Conservation (phyloP, 2,329 filamentous ascomycete species). For the Emmonsia crescens region DNA sequence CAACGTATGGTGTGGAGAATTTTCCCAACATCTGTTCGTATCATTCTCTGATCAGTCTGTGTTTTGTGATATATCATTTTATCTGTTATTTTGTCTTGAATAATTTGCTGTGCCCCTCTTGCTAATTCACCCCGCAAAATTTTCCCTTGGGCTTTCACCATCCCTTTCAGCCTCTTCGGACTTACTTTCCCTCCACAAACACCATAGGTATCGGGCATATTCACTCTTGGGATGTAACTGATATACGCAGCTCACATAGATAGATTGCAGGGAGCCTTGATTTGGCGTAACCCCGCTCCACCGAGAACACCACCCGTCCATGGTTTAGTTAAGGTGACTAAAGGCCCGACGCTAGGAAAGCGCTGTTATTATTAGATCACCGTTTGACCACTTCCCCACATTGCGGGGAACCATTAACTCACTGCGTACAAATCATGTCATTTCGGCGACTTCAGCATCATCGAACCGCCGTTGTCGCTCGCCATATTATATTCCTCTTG, state of each 20-base stretch:
- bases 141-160: neutral
- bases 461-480: neutral
- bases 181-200: neutral
- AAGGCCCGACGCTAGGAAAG: neutral
- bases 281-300: neutral
- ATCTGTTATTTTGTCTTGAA: neutral
- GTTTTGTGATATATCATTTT: neutral
- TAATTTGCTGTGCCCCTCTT: neutral
- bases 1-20: neutral
- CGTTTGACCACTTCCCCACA: neutral
- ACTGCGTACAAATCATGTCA: neutral
- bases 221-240: neutral
- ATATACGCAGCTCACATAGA: neutral
- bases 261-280: neutral
- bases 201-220: neutral
- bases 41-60: neutral
- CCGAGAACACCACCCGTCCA: neutral
- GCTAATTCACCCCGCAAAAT: neutral
- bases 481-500: neutral
- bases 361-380: neutral
- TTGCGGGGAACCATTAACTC: neutral
- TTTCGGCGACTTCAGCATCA: neutral
- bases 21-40: neutral
- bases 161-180: neutral
- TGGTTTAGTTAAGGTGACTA: neutral